These are phyloP conservation scores for Aspergillus pseudotamarii DNA, from an alignment of 2,329 filamentous ascomycete genomes.

Conservation along the genomic window DNA sequence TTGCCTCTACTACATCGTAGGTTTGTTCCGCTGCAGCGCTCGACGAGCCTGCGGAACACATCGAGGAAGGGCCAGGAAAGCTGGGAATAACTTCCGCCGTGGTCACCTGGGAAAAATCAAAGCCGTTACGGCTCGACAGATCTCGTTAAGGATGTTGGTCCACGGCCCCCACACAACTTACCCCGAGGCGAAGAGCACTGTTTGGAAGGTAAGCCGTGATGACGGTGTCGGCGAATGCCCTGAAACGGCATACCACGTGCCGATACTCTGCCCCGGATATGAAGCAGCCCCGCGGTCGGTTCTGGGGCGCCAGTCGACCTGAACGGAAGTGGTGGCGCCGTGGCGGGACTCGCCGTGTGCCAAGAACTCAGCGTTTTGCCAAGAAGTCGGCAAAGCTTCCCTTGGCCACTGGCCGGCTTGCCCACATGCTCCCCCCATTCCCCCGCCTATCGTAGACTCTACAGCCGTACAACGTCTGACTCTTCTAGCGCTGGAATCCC, in stretches of 20 bases:
- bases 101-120: neutral
- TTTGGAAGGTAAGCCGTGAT: neutral
- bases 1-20: no score
- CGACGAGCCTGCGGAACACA: neutral
- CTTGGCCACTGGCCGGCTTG: neutral
- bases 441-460: neutral
- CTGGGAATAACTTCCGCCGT: neutral
- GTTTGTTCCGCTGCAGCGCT: neutral
- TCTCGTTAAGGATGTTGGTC: neutral
- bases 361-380: neutral
- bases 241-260: neutral
- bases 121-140: neutral
- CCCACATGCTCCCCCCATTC: neutral
- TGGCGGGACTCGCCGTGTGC: neutral
- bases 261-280: neutral
- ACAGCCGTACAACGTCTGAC: no score
- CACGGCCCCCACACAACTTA: neutral
- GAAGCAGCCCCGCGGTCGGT: neutral
- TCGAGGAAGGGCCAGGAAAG: neutral
- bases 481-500: neutral
- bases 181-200: neutral
- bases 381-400: neutral
- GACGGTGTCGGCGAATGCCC: neutral
- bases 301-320: neutral
- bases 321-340: neutral